Conservation (phyloP, 2,329 filamentous ascomycete genomes). For the Colletotrichum zoysiae region DNA sequence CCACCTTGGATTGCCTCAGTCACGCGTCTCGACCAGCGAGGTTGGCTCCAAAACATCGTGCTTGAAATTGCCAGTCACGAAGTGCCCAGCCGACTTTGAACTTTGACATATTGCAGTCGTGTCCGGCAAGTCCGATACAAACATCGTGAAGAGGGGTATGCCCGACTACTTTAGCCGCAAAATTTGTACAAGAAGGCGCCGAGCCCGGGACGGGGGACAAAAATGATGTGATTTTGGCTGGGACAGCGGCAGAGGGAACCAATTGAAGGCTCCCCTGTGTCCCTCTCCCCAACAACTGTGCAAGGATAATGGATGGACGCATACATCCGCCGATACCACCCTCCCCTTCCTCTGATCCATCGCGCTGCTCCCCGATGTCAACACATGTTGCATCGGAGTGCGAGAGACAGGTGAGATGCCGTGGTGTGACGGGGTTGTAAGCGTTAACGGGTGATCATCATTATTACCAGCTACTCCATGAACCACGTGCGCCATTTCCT, state of each 20-base stretch:
- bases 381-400: neutral
- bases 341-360: neutral
- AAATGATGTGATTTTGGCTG: neutral
- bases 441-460: slow-evolving; percentile 17
- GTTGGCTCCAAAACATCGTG: neutral
- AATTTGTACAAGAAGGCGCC: too few species aligned
- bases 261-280: neutral
- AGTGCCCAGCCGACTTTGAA: neutral
- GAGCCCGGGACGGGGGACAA: neutral
- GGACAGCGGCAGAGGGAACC: neutral
- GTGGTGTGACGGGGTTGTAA: neutral
- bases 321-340: neutral
- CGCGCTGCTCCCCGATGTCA: neutral
- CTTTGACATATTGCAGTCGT: neutral
- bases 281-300: neutral
- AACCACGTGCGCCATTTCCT: neutral
- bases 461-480: neutral
- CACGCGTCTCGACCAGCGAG: neutral
- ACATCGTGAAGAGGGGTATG: neutral
- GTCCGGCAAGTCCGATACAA: neutral
- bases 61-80: neutral
- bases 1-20: neutral
- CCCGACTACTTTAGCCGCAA: neutral
- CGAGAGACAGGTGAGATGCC: slow-evolving; percentile 8
- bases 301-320: slow-evolving; percentile 11